Evolutionary conservation across 202 grass and related monocot species (phyloP), one percentile per base, ranked within the genome.

Genomic region (Elaeis oleifera): DNA sequence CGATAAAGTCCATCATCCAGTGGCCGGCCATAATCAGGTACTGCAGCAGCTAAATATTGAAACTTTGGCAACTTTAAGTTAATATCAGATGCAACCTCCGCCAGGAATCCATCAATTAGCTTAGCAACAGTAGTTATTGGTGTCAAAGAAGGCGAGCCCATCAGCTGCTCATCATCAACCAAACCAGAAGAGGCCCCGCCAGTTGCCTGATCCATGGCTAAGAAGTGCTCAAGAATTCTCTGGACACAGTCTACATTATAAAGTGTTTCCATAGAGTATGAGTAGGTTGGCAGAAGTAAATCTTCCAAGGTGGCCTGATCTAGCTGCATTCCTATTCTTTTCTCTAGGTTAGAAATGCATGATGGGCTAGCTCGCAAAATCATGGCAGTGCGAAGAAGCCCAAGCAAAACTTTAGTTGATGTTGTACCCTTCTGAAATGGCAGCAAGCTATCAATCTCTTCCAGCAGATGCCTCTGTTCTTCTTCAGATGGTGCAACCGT

Each of bases 1-100:
- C 88, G 92, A 74, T 97, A 97, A n/a, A 97, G 79, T 18, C 87
- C 92, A 75, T 97, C 92, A 70, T 97, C 92, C 52, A 97, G 73
- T 49, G 92, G 87, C 3, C 92, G 84, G 4, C 81, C 92, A 64
- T 91, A 97, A 63, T 97, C 92, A 11, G 92, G 92, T 51, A 97
- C 54, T 52, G 85, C 66, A 65, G 77, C 77, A 25, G 92, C 87
- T 19, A 97, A 73, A 68, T 79, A 54, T 73, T 89, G 87, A 62
- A 97, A 91, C 71, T 91, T 97, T 13, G 71, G 68, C 59, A 60
- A 79, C 55, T 97, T 97, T 63, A 97, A 78, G 75, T 97, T 97
- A 64, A 91, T 67, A 77, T 97, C 92, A 6, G 92, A 77, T 68
- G 92, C 84, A 53, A 97, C 79, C 79, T 97, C 92, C 23, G 92